Evolutionary conservation across 225 moss, liverwort and hornwort genomes (phyloP), one percentile per base, ranked within the genome.

Genomic region (Bryoerythrophyllum caledonicum): DNA sequence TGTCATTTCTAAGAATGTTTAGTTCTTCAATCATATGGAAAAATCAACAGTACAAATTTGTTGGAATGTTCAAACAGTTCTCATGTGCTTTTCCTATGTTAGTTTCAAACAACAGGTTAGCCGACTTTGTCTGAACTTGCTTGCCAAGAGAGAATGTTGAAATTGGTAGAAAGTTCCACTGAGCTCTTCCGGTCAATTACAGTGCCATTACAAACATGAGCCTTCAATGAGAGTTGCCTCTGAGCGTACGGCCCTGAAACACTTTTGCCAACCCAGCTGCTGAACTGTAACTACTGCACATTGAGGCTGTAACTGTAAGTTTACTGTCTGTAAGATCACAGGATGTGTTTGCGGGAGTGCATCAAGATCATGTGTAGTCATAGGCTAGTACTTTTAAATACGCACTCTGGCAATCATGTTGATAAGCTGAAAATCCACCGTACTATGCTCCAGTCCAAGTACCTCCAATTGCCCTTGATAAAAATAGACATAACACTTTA

Each of bases 131-230:
- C 21, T 23, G 10, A 14, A 37, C 55, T 69, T 54, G 23, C 4
- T 69, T 4, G 21, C 21, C 2, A 68, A 35, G 35, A n/a, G 21
- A 52, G 67, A 6, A 49, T n/a, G 53, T 21, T 34, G 68, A 27
- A 34, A 68, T 35, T 35, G 14, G 23, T 32, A 53, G 68, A 68
- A 68, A 35, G 15, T 68, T 68, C 68, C 53, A 68, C 34, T 14
- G 35, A 32, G 8, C 15, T 48, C 14, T 34, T 15, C 7, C 23
- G 35, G 53, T 68, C 53, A 35, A 48, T 28, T 49, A 30, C 0
- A 51, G n/a, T 67, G 12, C 51, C 51, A 20, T 20, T 0, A 51
- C 30, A 51, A n/a, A 51, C 49, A 28, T 20, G 27, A 67, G 37
- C 32, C 51, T 34, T 52, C 4, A 53, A 32, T 32, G 9, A 24